Evolutionary conservation across 495 filamentous ascomycete genomes (phyloP), one percentile per base, ranked within the genome.

Genomic region (Parathielavia appendiculata): DNA sequence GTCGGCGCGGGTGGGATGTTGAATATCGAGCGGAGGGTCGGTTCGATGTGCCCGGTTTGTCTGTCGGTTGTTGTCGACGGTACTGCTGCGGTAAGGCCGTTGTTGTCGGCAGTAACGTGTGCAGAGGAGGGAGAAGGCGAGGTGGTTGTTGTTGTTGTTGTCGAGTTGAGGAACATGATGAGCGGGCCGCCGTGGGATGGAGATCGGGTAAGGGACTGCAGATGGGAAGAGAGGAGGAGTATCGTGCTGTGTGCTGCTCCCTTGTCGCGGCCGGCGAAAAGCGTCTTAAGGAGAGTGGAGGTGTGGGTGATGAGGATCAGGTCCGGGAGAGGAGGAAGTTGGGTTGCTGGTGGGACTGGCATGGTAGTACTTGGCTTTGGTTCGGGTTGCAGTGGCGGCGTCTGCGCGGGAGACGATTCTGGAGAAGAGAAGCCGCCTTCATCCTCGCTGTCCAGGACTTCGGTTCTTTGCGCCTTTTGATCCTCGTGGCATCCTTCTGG

Each of bases 131-230:
- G 2, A 13, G 39, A 7, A 10, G 54, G 54, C 0, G 50, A 54
- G 3, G 26, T 30, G 0, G 66, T 72, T 0, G 73, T 75, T 0
- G 69, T 70, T 6, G 26, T 30, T 0, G 66, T 72, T 0, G 73
- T 75, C 0, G 69, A 71, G 56, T 79, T 79, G 20, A 78, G 65
- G 11, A 79, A 54, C 59, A 79, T 64, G 38, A 79, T 51, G 4
- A 79, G 62, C 1, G 72, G 69, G 0, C 56, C 60, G 2, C 54
- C 44, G 26, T 62, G 35, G 19, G 45, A n/a, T 0, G 46, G 19
- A 6, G 66, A 64, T 12, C 66, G 70, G 9, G 67, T 56, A 4
- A 78, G 50, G 43, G 58, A 49, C 20, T 64, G 67, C 20, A 79
- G 63, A 22, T 64, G 67, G 4, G 70, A 63, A 51, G 71, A 62